Percentiles rank a stretch among this genome's conserved stretches.
Conservation (phyloP, 768 basidiomycete species). For the Boletus barrowsii region DNA sequence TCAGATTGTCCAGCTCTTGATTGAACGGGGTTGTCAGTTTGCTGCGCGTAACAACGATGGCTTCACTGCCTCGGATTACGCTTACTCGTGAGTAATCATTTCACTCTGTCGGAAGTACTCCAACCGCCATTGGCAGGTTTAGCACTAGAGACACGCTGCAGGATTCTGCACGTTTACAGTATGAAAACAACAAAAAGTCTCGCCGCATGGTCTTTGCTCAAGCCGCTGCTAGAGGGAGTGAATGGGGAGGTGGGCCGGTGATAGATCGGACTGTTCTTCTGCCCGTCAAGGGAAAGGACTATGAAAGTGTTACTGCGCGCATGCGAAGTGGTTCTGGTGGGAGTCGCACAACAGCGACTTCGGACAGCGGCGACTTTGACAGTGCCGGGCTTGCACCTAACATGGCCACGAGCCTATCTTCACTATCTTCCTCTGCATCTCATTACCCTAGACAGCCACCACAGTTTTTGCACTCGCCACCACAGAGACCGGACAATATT, state of each 20-base stretch:
- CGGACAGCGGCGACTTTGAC: conserved; percentile 68
- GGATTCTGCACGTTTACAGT: conserved; percentile 75
- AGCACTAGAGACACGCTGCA: conserved; percentile 75
- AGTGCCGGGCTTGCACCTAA: conserved; percentile 39
- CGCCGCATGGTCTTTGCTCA: conserved; percentile 71
- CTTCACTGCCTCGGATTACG: conserved; percentile 90
- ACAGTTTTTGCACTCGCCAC: conserved; percentile 41
- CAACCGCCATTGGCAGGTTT: conserved; percentile 41
- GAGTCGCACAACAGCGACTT: conserved; percentile 72
- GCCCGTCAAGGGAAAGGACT: conserved; percentile 43
- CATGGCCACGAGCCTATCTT: conserved; percentile 46
- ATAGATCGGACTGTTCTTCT: conserved; percentile 45
- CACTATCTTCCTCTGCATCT: conserved; percentile 62
- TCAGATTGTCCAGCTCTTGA: conserved; percentile 79
- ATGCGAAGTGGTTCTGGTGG: conserved; percentile 81
- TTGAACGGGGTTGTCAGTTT: conserved; percentile 86
- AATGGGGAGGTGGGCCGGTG: conserved; percentile 48
- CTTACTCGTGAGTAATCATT: conserved; percentile 46
- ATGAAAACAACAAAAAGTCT: conserved; percentile 75
- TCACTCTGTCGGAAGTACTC: neutral
- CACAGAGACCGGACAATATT: conserved; percentile 32
- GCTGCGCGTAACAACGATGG: conserved; percentile 84
- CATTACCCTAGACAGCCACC: conserved; percentile 43
- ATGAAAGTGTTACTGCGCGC: conserved; percentile 42
- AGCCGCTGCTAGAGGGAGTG: conserved; percentile 63